A percentile compares a stretch with the other conserved stretches of the same genome.
These are phyloP conservation scores for Populus pruinosa DNA, from an alignment of 345 rosid genomes.

Conservation along the genomic window DNA sequence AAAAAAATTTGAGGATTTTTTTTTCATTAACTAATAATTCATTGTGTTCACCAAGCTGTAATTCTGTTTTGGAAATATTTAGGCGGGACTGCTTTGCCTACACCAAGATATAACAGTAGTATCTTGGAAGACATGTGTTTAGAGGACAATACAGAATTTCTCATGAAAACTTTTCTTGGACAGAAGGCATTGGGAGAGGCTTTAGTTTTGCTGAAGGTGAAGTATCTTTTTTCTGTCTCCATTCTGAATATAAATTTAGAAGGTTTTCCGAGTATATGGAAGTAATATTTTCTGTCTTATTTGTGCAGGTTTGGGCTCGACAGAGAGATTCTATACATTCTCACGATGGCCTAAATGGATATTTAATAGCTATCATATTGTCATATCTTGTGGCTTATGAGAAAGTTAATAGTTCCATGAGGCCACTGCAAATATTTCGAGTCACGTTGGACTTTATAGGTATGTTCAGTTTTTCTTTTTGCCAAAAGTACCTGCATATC, in stretches of 20 bases:
- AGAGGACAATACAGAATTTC: slow-evolving; percentile 57
- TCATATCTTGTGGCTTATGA: slow-evolving; percentile 58
- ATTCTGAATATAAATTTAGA: slow-evolving; percentile 10
- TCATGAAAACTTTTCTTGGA: slow-evolving; percentile 48
- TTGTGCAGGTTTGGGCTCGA: slow-evolving; percentile 76
- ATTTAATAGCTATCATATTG: slow-evolving; percentile 60
- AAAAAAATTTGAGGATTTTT: background rate
- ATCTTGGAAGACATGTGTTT: slow-evolving; percentile 80
- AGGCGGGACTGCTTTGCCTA: slow-evolving; percentile 49
- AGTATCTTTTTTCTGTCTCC: background rate
- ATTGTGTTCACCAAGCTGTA: slow-evolving; percentile 4
- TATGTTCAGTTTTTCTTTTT: slow-evolving; percentile 31
- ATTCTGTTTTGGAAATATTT: slow-evolving; percentile 14
- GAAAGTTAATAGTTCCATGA: slow-evolving; percentile 62
- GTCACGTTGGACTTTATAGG: slow-evolving; percentile 69
- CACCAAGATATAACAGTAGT: slow-evolving; percentile 76
- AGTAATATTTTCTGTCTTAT: slow-evolving; percentile 1
- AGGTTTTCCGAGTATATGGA: background rate
- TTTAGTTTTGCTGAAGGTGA: slow-evolving; percentile 73
- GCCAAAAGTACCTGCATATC: background rate
- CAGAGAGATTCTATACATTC: slow-evolving; percentile 72
- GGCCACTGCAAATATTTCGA: slow-evolving; percentile 69
- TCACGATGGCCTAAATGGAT: slow-evolving; percentile 86
- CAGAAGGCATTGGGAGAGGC: slow-evolving; percentile 73
- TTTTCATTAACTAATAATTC: slow-evolving; percentile 4